Evolutionary conservation across 2,329 filamentous ascomycete species (phyloP).

Genomic region (Myriosclerotinia curreyana): DNA sequence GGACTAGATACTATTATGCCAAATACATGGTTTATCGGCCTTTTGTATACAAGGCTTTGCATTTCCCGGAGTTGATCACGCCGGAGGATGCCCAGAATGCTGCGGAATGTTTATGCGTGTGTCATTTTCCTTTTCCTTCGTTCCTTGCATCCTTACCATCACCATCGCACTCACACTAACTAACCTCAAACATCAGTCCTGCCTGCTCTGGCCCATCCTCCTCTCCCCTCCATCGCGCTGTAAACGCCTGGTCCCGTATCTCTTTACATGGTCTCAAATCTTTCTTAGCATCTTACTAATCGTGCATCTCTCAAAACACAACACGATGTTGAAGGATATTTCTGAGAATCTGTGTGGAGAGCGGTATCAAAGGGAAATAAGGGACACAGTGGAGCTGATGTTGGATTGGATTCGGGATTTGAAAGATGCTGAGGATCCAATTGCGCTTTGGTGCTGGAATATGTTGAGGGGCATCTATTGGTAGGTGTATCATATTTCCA

Average conservation of each 20-base stretch:
- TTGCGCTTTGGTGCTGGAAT: constrained; percentile 49
- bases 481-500: not conserved
- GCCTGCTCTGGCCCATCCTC: constrained; percentile 58
- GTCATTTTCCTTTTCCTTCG: constrained; percentile 12
- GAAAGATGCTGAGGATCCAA: constrained; percentile 49
- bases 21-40: constrained; percentile 57
- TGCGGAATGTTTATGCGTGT: constrained; percentile 51
- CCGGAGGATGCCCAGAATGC: constrained; percentile 53
- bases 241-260: constrained; percentile 56
- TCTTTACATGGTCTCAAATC: constrained; percentile 62
- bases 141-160: not conserved
- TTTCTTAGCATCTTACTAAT: constrained; percentile 57
- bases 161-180: not conserved
- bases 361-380: constrained; percentile 50
- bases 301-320: constrained; percentile 52
- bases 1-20: constrained; percentile 57
- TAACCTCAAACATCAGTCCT: constrained; percentile 41
- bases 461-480: constrained; percentile 35
- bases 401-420: constrained; percentile 60
- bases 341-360: constrained; percentile 48
- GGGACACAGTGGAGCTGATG: constrained; percentile 50
- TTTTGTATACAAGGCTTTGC: constrained; percentile 58
- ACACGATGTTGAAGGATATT: constrained; percentile 50
- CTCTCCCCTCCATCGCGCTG: constrained; percentile 55
- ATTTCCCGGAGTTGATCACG: constrained; percentile 53